Percentiles rank a stretch among this genome's conserved stretches.
phyloP scores from a whole-genome alignment of 2,329 filamentous ascomycete species.

The Clarireedia homoeocarpa region DNA sequence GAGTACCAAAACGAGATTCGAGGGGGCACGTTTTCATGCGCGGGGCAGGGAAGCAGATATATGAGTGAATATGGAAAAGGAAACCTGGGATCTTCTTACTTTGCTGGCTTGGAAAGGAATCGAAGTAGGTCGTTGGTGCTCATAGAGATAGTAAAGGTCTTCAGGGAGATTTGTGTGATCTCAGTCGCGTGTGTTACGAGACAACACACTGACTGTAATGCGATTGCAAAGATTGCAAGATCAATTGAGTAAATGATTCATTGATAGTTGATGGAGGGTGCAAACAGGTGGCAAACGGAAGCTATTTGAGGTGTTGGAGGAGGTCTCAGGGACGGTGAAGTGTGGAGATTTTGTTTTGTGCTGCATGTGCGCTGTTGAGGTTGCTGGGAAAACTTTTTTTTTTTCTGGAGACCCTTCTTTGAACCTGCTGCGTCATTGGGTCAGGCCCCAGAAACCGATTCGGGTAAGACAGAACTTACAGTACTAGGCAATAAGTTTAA shows the following conservation, averaged over 20 bases:
- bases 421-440: slow-evolving; percentile 5
- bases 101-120: slow-evolving; percentile 90
- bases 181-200: background rate
- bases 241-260: slow-evolving; percentile 4
- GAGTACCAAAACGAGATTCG: no score
- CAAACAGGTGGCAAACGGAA: background rate
- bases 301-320: background rate
- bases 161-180: background rate
- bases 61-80: background rate
- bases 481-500: no score
- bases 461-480: no score
- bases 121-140: slow-evolving; percentile 83
- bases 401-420: background rate
- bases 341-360: slow-evolving; percentile 1
- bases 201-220: slow-evolving; percentile 3
- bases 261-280: background rate
- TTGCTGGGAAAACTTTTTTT: slow-evolving; percentile 9
- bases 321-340: background rate
- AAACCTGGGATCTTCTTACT: slow-evolving; percentile 49
- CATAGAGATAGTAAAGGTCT: slow-evolving; percentile 55
- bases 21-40: no score
- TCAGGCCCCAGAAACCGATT: background rate
- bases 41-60: background rate
- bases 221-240: slow-evolving; percentile 9
- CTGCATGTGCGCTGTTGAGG: background rate